These are phyloP conservation scores for Lactifluus rugatus DNA, from an alignment of 768 basidiomycete species.

Conservation along the genomic window DNA sequence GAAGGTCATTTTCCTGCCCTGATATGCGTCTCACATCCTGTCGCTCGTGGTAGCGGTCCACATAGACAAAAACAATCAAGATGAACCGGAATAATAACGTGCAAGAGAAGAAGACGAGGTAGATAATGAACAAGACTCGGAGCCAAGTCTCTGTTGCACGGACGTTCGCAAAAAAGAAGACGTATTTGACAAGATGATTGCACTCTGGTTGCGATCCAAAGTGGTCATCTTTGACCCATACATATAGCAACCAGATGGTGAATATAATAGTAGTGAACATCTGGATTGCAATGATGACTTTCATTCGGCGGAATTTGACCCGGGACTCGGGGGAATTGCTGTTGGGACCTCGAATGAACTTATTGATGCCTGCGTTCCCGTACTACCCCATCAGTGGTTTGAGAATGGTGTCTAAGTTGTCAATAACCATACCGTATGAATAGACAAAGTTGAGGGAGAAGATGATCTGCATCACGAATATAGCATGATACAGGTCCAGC, in stretches of 20 bases:
- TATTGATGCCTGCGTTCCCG: neutral
- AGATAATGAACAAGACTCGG: neutral
- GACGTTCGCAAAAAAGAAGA: neutral
- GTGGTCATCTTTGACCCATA: neutral
- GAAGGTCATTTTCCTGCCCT: neutral
- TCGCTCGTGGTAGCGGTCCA: neutral
- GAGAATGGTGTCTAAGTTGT: neutral
- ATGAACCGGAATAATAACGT: neutral
- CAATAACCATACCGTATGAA: neutral
- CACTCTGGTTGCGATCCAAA: slow-evolving; percentile 7
- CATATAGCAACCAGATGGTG: slow-evolving; percentile 1
- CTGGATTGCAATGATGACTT: neutral
- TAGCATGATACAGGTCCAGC: slow-evolving; percentile 12
- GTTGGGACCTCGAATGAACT: neutral
- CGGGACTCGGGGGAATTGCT: neutral
- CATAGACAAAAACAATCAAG: neutral
- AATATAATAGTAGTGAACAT: neutral
- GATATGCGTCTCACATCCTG: neutral
- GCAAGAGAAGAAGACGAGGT: neutral
- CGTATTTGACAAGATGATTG: slow-evolving; percentile 7
- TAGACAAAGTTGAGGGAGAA: slow-evolving; percentile 2
- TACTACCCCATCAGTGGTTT: neutral
- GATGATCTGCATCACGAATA: slow-evolving; percentile 8
- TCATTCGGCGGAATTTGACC: neutral
- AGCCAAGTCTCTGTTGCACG: neutral